phyloP scores from a whole-genome alignment of 441 rosid genomes.

The Euphorbia celastroides region DNA sequence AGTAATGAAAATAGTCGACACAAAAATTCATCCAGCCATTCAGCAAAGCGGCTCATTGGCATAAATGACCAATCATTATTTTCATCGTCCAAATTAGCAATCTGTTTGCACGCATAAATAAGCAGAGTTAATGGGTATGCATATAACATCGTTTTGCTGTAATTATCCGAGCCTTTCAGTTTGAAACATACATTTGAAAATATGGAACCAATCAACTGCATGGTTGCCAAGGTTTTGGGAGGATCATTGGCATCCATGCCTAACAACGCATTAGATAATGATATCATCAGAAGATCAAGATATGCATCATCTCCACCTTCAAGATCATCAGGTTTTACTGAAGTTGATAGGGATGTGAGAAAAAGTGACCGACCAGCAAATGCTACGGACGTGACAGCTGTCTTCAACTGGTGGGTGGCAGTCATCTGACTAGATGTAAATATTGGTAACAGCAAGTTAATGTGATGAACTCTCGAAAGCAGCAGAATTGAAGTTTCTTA shows the following conservation, averaged over 20 bases:
- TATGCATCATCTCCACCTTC: slow-evolving; percentile 43
- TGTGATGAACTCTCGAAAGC: slow-evolving; percentile 24
- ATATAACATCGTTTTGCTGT: slow-evolving; percentile 8
- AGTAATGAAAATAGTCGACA: slow-evolving; percentile 89
- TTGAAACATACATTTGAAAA: slow-evolving; percentile 87
- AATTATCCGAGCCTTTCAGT: slow-evolving; percentile 4
- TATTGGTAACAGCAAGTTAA: slow-evolving; percentile 36
- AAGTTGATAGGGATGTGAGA: slow-evolving; percentile 61
- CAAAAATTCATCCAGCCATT: slow-evolving; percentile 97
- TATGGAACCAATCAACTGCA: slow-evolving; percentile 98
- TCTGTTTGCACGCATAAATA: slow-evolving; percentile 39
- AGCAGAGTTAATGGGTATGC: slow-evolving; percentile 8
- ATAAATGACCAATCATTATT: slow-evolving; percentile 59
- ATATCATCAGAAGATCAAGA: slow-evolving; percentile 70
- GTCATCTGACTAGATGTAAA: slow-evolving; percentile 89
- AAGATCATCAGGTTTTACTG: slow-evolving; percentile 49
- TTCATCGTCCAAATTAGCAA: slow-evolving; percentile 80
- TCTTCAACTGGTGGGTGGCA: slow-evolving; percentile 99
- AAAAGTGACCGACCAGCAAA: slow-evolving; percentile 92
- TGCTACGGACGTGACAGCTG: slow-evolving; percentile 97
- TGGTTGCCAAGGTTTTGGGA: slow-evolving; percentile 95
- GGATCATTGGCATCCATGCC: slow-evolving; percentile 99
- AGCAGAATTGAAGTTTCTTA: slow-evolving; percentile 11
- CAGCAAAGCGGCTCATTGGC: slow-evolving; percentile 79
- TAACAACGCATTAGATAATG: slow-evolving; percentile 91